Evolutionary conservation across 1,284 basidiomycete species (phyloP), one percentile per base, ranked within the genome.

Genomic region (Phylloboletellus chloephorus): DNA sequence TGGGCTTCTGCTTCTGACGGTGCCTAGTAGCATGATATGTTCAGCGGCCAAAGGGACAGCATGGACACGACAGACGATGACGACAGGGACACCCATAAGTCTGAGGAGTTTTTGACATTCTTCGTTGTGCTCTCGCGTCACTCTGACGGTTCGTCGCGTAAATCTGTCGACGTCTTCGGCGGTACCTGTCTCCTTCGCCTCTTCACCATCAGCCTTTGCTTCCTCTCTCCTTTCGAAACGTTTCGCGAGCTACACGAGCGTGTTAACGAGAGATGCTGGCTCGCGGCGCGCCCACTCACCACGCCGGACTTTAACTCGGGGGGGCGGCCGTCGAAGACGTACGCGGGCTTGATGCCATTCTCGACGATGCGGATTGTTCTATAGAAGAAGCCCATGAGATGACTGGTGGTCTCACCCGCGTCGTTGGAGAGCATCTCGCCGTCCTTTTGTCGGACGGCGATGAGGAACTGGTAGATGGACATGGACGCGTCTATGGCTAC

Each of bases 1-100:
- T 98, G 96, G 0, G 96, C 96, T 64, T 98, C 96, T 1, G 96
- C 96, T 69, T 98, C 96, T 36, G 91, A 94, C 0, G 96, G 95
- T 13, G 95, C 93, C 92, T 95, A 50, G 5, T 12, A 36, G n/a
- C 51, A 40, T 31, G 5, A 42, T 46, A 17, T 16, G 48, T 41
- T 42, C 17, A 39, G 23, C 8, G 31, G n/a, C 3, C 24, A 8
- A 21, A 44, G 24, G 37, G 23, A 39, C 13, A 20, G n/a, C 7
- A 17, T 13, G 17, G 26, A 37, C 13, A 68, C 81, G 48, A 60
- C 92, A 86, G 52, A 92, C 92, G 22, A 94, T 74, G 47, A 90
- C 89, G 44, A 90, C 89, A 2, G 96, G 96, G 36, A 99, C 97
- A 7, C 96, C 96, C 96, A 99, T 99, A 5, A 99, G 76, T 17